Percentiles rank a stretch among this genome's conserved stretches.
phyloP scores from a whole-genome alignment of 139 green algal species.

The Micromonas pusilla region DNA sequence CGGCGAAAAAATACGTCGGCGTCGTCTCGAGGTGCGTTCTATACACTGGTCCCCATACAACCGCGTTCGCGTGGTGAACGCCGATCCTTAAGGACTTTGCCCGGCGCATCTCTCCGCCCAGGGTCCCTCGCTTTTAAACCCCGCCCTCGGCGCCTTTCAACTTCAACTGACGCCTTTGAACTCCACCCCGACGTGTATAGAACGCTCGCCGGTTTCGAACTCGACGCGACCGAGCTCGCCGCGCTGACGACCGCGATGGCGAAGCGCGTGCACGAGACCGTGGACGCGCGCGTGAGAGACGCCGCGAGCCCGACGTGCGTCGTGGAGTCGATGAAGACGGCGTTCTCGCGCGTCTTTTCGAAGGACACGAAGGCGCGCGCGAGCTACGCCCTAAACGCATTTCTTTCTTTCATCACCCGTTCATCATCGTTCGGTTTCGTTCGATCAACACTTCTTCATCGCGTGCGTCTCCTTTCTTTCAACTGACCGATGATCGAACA shows the following conservation, averaged over 20 bases:
- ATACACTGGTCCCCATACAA: too few relatives aligned
- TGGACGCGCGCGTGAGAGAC: constrained; percentile 11
- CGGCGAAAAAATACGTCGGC: not conserved
- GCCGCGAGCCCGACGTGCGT: not conserved
- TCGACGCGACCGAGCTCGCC: constrained; percentile 35
- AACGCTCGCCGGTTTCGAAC: constrained; percentile 45
- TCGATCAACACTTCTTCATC: not conserved
- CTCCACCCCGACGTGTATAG: too few relatives aligned
- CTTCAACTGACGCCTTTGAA: too few relatives aligned
- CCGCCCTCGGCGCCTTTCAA: too few relatives aligned
- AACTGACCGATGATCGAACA: constrained; percentile 62
- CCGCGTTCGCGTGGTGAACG: too few relatives aligned
- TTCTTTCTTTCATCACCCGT: too few relatives aligned
- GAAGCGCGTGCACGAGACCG: not conserved
- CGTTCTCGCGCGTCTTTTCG: constrained; percentile 16
- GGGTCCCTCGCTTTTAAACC: too few relatives aligned
- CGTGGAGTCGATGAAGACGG: constrained; percentile 13
- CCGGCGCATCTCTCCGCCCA: too few relatives aligned
- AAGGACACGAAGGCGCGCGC: too few relatives aligned
- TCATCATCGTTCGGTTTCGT: not conserved
- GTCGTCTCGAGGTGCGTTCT: too few relatives aligned
- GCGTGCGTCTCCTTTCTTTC: not conserved
- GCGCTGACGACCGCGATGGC: constrained; percentile 33
- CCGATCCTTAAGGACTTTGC: too few relatives aligned
- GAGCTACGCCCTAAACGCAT: too few relatives aligned